These are phyloP conservation scores for Hyphodiscus sp. DNA, from an alignment of 2,329 filamentous ascomycete genomes.

Conservation along the genomic window DNA sequence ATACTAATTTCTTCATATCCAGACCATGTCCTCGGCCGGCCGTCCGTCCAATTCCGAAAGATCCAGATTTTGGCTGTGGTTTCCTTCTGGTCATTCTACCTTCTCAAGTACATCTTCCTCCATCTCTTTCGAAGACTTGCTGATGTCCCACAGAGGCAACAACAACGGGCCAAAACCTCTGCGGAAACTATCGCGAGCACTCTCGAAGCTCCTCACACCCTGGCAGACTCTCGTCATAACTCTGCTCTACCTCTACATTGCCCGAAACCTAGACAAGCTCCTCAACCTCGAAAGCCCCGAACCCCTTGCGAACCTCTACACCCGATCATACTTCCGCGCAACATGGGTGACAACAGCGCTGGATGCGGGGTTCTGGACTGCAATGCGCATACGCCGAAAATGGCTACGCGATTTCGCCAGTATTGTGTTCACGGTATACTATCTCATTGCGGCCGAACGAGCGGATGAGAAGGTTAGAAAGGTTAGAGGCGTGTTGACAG, in stretches of 20 bases:
- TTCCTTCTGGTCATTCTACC: conserved; percentile 83
- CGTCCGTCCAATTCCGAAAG: conserved; percentile 84
- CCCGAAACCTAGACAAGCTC: conserved; percentile 89
- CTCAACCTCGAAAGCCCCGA: conserved; percentile 88
- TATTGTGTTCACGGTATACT: conserved; percentile 81
- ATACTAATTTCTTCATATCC: conserved; percentile 1
- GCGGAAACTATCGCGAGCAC: conserved; percentile 62
- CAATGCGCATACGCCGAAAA: conserved; percentile 80
- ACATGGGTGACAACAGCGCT: conserved; percentile 95
- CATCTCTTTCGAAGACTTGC: not conserved
- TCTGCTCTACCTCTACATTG: conserved; percentile 84
- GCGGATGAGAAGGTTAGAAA: conserved; percentile 96
- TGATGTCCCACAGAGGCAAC: conserved; percentile 54
- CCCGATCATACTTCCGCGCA: conserved; percentile 84
- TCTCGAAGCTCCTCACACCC: conserved; percentile 67
- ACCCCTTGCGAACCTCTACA: conserved; percentile 90
- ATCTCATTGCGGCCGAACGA: conserved; percentile 85
- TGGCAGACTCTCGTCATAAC: conserved; percentile 89
- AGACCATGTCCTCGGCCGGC: conserved; percentile 89
- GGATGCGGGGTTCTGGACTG: conserved; percentile 97
- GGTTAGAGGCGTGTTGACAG: conserved; percentile 76
- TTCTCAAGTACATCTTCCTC: conserved; percentile 54
- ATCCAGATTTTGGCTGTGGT: conserved; percentile 89
- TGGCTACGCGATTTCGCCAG: conserved; percentile 79
- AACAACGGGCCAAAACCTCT: conserved; percentile 80